Evolutionary conservation across 768 basidiomycete genomes (phyloP), one percentile per base, ranked within the genome.

Genomic region (Boletus subparvulus): DNA sequence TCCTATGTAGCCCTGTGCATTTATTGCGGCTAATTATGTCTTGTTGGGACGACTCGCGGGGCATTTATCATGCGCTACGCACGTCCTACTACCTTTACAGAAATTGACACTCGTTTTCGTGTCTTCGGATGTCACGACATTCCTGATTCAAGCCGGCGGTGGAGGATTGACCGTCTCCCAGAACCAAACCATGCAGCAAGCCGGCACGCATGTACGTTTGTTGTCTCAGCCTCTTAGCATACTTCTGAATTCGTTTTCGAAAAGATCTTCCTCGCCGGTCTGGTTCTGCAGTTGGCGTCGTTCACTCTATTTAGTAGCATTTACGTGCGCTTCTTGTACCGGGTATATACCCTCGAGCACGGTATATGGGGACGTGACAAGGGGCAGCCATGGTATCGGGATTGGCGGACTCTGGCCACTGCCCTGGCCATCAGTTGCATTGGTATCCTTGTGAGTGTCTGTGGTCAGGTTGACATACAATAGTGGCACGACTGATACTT

Each of bases 21-120:
- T 90, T 72, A 85, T 87, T 58, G 85, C 85, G 6, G 79, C 83
- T 14, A 79, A 85, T 63, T 90, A 90, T 62, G 72, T 88, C 53
- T 76, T 88, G 19, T 78, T 90, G 1, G 85, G 86, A 11, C 80
- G 80, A 13, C 68, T 91, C 4, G 82, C 85, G 6, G 73, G 68
- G 24, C 75, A 80, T 58, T 69, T 89, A 7, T 62, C 73, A 11
- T 77, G 76, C 36, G 74, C 78, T 54, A 58, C 77, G 46, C 77
- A 82, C 61, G 72, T 88, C 24, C 63, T 83, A 28, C 67, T 90
- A 21, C 71, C 74, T 0, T 74, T 81, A 6, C 73, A 71, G 19
- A 73, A 73, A 19, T 79, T 89, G 58, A 85, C 85, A 9, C 56
- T 77, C 32, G 66, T 83, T 12, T 90, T 88, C 66, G 75, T 90